Base-by-base conservation (phyloP, 768 basidiomycete species). In the Lactarius sanguifluus region DNA sequence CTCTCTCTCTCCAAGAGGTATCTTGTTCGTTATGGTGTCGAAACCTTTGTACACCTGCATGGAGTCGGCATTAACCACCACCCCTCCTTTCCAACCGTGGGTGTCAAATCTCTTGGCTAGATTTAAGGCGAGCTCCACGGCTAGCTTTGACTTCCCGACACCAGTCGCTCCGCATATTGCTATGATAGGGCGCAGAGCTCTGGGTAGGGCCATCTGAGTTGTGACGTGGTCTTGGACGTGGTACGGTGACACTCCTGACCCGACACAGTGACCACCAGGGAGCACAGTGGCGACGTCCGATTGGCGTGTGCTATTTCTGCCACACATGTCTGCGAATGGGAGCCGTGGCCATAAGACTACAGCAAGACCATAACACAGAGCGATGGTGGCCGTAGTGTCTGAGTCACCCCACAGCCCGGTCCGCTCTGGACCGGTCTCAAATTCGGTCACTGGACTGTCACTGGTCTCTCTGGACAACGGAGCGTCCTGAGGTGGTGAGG, bases 11-110 rank as follows among this genome's bases (percentile, higher is more conserved):
- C 82, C 78, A 15, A 80, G 72, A 1, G 95, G 85, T 18, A 95
- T 83, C 78, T 99, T 98, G 78, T 98, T 98, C 32, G 96, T 98
- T 72, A 98, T 88, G 59, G 96, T 80, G 76, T 97, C 91, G 76
- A 98, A 83, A 0, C 96, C 96, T 20, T 81, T 80, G 76, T 98
- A 98, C 15, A 94, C 88, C 76, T 99, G 97, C 96, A 99, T 98
- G 15, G 96, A 87, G 77, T 99, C 97, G 12, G 96, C 93, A 74
- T 98, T 98, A 74, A 99, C 88, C 70, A 98, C 83, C 73, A 87
- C 86, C 9, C 87, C 89, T 15, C 86, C 85, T 16, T 76, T 77
- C 83, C 86, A 89, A 56, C 76, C 78, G 71, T 77, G 75, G 34
- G 69, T 71, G 50, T 72, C 63, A 30, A 60, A n/a, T 40, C 69